Evolutionary conservation across 1,284 basidiomycete genomes (phyloP).

Genomic region (Trichosporon asahii): DNA sequence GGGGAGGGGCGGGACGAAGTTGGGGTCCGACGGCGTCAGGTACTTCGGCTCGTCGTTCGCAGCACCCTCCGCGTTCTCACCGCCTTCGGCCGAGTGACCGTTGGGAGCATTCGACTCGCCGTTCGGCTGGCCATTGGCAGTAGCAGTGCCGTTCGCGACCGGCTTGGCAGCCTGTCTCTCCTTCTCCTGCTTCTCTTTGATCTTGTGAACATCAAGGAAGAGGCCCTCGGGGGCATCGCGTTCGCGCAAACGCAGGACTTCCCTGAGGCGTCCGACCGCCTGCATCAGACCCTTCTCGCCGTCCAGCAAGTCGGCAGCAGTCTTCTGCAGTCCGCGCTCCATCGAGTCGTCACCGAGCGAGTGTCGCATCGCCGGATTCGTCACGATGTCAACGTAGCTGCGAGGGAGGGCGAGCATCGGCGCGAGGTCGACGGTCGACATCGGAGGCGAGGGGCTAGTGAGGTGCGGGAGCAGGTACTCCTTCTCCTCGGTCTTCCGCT

Average conservation of each 20-base stretch:
- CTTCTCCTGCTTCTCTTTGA: constrained; percentile 9
- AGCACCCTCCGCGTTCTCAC: constrained; percentile 12
- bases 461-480: constrained; percentile 45
- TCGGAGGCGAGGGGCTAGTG: constrained; percentile 43
- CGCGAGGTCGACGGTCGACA: constrained; percentile 42
- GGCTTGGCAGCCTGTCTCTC: constrained; percentile 2
- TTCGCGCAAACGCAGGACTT: constrained; percentile 40
- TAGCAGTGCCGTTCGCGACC: not conserved
- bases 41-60: constrained; percentile 15
- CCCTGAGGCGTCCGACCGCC: constrained; percentile 45
- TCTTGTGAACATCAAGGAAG: not conserved
- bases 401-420: constrained; percentile 45
- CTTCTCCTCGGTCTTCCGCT: constrained; percentile 32
- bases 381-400: constrained; percentile 49
- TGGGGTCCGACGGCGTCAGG: constrained; percentile 5
- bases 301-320: constrained; percentile 50
- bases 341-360: constrained; percentile 49
- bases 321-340: constrained; percentile 49
- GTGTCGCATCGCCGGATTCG: constrained; percentile 47
- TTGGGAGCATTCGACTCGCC: constrained; percentile 12
- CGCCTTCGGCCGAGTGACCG: constrained; percentile 15
- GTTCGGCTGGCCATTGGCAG: constrained; percentile 12
- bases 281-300: constrained; percentile 50
- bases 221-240: constrained; percentile 35
- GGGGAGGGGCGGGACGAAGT: constrained; percentile 36